These are phyloP conservation scores for Nothophytophthora sp. DNA, from an alignment of 352 stramenopile genomes.

Conservation along the genomic window DNA sequence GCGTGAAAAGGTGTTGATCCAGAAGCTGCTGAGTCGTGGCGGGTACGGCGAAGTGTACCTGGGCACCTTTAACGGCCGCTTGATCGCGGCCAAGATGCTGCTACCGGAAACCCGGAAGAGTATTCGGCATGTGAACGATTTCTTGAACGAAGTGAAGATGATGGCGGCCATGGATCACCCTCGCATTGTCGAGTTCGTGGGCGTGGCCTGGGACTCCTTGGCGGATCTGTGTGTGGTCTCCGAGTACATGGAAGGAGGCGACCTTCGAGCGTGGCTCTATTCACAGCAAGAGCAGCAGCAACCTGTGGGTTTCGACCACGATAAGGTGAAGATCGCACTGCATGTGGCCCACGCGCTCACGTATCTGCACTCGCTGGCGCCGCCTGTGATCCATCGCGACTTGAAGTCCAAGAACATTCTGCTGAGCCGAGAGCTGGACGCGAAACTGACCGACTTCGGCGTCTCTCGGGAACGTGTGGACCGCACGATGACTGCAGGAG, in stretches of 20 bases:
- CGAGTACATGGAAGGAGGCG: conserved; percentile 64
- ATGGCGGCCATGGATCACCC: conserved; percentile 45
- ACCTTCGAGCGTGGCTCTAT: conserved; percentile 46
- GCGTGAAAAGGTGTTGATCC: conserved; percentile 37
- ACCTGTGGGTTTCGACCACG: conserved; percentile 35
- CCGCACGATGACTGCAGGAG: conserved; percentile 41
- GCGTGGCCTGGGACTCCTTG: conserved; percentile 58
- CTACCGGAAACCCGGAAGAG: conserved; percentile 43
- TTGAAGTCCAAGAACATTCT: conserved; percentile 59
- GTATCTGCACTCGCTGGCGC: conserved; percentile 48
- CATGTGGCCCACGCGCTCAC: conserved; percentile 38
- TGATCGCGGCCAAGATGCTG: conserved; percentile 56
- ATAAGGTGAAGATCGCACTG: conserved; percentile 40
- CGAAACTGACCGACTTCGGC: conserved; percentile 55
- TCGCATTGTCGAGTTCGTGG: conserved; percentile 52
- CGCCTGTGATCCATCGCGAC: conserved; percentile 45
- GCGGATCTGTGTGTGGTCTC: conserved; percentile 59
- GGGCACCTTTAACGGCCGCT: conserved; percentile 30
- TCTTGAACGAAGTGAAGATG: conserved; percentile 57
- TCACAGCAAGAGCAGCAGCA: conserved; percentile 21
- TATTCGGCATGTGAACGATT: conserved; percentile 38
- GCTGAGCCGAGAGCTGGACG: conserved; percentile 30
- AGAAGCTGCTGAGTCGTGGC: conserved; percentile 44
- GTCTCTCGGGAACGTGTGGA: conserved; percentile 37
- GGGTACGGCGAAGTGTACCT: conserved; percentile 61